Conservation (phyloP, 805 yeast genomes). For the Candida maesae region DNA sequence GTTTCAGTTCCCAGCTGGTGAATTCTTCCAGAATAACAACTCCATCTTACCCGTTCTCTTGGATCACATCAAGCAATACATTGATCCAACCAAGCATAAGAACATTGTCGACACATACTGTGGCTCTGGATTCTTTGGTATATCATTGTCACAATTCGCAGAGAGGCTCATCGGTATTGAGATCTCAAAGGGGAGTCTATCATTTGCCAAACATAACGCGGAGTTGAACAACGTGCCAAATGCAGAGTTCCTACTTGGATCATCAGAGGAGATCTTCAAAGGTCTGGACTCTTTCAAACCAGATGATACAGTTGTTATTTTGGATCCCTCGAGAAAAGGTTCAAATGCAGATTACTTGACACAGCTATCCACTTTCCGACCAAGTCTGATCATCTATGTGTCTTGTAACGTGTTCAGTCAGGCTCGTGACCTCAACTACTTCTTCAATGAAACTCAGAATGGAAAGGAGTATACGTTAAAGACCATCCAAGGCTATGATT, state of each 20-base stretch:
- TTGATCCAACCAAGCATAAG: slow-evolving; percentile 43
- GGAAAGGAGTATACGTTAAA: slow-evolving; percentile 66
- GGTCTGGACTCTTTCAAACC: slow-evolving; percentile 48
- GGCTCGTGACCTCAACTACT: slow-evolving; percentile 86
- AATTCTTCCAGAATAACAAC: slow-evolving; percentile 92
- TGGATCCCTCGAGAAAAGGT: slow-evolving; percentile 97
- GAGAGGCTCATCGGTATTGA: slow-evolving; percentile 87
- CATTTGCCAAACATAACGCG: slow-evolving; percentile 81
- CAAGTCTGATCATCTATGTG: slow-evolving; percentile 80
- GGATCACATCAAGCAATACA: slow-evolving; percentile 64
- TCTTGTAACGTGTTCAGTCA: slow-evolving; percentile 98
- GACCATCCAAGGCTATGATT: slow-evolving; percentile 87
- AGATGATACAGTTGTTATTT: slow-evolving; percentile 75
- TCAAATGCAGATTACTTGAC: slow-evolving; percentile 80
- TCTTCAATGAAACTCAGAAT: slow-evolving; percentile 56
- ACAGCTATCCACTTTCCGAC: slow-evolving; percentile 79
- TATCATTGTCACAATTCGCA: slow-evolving; percentile 71
- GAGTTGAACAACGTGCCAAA: slow-evolving; percentile 63
- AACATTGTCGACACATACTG: slow-evolving; percentile 94
- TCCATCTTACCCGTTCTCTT: slow-evolving; percentile 86
- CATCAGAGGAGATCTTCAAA: slow-evolving; percentile 84
- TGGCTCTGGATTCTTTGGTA: slow-evolving; percentile 90
- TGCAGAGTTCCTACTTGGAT: slow-evolving; percentile 80
- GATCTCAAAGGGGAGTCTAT: slow-evolving; percentile 83
- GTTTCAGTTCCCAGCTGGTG: slow-evolving; percentile 91